A percentile compares a stretch with the other conserved stretches of the same genome.
Evolutionary conservation across 1,139 yeast genomes (phyloP).

Genomic region (Pichia sp.): DNA sequence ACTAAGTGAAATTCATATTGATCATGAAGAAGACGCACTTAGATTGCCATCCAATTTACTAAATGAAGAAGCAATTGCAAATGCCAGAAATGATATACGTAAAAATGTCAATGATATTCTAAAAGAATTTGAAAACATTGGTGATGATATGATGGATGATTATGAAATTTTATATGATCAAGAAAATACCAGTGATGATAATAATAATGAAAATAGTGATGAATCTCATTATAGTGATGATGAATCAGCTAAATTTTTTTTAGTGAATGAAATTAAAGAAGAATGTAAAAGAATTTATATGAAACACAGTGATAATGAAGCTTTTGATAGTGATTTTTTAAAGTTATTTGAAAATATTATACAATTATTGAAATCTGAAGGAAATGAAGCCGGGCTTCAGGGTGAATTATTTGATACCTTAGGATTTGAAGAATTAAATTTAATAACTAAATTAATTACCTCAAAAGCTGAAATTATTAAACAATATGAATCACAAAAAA

Average conservation of each 20-base stretch:
- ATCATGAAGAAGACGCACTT: conserved; percentile 25
- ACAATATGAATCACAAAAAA: conserved; percentile 14
- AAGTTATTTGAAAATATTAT: conserved; percentile 30
- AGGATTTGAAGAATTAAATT: conserved; percentile 80
- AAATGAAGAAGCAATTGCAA: conserved; percentile 19
- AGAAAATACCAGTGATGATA: conserved; percentile 10
- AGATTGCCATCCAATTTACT: conserved; percentile 25
- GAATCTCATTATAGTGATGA: conserved; percentile 13
- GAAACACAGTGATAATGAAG: conserved; percentile 17
- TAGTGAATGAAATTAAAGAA: conserved; percentile 31
- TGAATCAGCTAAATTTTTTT: conserved; percentile 10
- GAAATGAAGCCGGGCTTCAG: conserved; percentile 58
- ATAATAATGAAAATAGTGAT: conserved; percentile 24
- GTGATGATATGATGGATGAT: conserved; percentile 25
- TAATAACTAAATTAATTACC: conserved; percentile 61
- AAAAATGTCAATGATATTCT: conserved; percentile 34
- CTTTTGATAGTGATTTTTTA: conserved; percentile 6
- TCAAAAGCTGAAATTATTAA: conserved; percentile 33
- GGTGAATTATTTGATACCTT: conserved; percentile 65
- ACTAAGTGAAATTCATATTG: conserved; percentile 32
- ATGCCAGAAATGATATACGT: conserved; percentile 26
- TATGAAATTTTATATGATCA: conserved; percentile 12
- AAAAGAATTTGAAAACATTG: conserved; percentile 33
- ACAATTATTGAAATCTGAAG: conserved; percentile 28
- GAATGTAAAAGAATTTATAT: conserved; percentile 32